Percentiles rank a stretch among this genome's conserved stretches.
These are phyloP conservation scores for Nelumbo lutea DNA, from an alignment of 164 flowering plant species.

Conservation along the genomic window DNA sequence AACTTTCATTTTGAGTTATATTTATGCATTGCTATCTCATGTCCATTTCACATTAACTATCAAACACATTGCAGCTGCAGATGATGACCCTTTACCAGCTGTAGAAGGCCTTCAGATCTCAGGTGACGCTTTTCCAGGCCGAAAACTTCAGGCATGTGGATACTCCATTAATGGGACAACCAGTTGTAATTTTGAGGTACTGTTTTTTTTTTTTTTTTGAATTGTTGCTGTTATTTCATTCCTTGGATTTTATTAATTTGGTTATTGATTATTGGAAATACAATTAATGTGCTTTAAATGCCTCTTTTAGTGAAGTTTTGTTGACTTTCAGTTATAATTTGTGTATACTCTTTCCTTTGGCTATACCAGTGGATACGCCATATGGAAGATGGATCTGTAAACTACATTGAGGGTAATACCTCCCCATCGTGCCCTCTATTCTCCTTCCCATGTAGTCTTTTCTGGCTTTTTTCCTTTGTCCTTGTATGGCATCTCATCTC, in stretches of 20 bases:
- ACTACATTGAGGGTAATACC: slow-evolving; percentile 74
- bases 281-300: not conserved
- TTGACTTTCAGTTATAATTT: slow-evolving; percentile 3
- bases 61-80: slow-evolving; percentile 57
- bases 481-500: not conserved
- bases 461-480: not conserved
- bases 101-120: slow-evolving; percentile 86
- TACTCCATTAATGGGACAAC: slow-evolving; percentile 93
- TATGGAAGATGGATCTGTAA: slow-evolving; percentile 89
- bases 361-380: slow-evolving; percentile 82
- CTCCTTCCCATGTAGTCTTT: not conserved
- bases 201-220: not conserved
- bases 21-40: not conserved
- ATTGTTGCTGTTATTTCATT: not conserved
- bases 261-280: not conserved
- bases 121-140: slow-evolving; percentile 90
- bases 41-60: slow-evolving; percentile 1
- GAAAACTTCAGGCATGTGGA: slow-evolving; percentile 82
- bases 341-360: slow-evolving; percentile 7
- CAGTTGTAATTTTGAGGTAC: slow-evolving; percentile 93
- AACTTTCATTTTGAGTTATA: not conserved
- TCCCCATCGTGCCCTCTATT: not conserved
- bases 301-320: not conserved
- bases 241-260: not conserved
- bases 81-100: slow-evolving; percentile 90